Conservation (phyloP, 495 filamentous ascomycete species). For the Monascus purpureus region DNA sequence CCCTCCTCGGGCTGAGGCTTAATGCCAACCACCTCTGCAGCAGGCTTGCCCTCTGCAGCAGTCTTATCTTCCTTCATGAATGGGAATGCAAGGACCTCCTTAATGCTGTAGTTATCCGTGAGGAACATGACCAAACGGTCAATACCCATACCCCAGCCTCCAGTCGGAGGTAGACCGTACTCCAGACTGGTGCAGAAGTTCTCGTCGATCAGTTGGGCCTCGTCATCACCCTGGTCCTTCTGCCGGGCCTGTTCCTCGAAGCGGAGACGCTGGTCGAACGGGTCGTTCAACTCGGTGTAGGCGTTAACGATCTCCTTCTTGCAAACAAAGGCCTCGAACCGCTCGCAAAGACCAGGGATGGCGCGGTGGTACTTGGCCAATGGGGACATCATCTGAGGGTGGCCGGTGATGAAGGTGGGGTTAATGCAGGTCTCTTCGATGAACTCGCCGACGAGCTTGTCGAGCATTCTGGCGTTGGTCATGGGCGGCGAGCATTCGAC, state of each 20-base stretch:
- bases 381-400: constrained; percentile 96
- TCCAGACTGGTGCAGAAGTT: constrained; percentile 77
- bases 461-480: constrained; percentile 95
- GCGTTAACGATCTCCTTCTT: constrained; percentile 96
- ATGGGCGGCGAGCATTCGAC: constrained; percentile 81
- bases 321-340: constrained; percentile 95
- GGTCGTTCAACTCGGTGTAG: constrained; percentile 97
- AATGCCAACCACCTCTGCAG: constrained; percentile 51
- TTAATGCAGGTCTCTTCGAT: constrained; percentile 89
- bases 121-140: constrained; percentile 96
- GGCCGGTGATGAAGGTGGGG: constrained; percentile 89
- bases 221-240: constrained; percentile 93
- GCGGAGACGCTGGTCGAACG: constrained; percentile 82
- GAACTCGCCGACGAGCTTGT: constrained; percentile 92
- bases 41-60: constrained; percentile 34
- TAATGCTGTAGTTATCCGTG: constrained; percentile 88
- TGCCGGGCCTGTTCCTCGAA: constrained; percentile 95
- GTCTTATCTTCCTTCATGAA: constrained; percentile 62
- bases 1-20: constrained; percentile 53
- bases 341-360: constrained; percentile 76
- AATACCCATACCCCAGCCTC: constrained; percentile 95
- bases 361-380: constrained; percentile 87
- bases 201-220: constrained; percentile 92
- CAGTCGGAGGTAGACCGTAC: constrained; percentile 82
- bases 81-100: constrained; percentile 91